These are phyloP conservation scores for Sphaerostilbella broomeana DNA, from an alignment of 2,329 filamentous ascomycete genomes.

Conservation along the genomic window DNA sequence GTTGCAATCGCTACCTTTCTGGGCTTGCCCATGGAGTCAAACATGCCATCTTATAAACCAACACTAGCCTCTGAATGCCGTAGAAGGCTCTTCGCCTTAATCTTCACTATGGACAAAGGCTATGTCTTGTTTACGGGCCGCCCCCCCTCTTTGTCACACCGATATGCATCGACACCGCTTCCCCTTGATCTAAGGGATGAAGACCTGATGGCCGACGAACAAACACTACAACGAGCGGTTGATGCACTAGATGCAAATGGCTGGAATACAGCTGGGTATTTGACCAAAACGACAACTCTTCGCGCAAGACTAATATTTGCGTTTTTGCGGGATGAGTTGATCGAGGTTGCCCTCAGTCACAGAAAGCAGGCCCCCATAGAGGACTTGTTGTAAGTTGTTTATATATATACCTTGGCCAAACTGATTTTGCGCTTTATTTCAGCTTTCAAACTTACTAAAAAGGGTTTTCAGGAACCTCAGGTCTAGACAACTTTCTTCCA, in stretches of 20 bases:
- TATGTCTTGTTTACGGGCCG: slow-evolving; percentile 46
- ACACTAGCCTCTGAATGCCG: slow-evolving; percentile 30
- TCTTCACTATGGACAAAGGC: slow-evolving; percentile 44
- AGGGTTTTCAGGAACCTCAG: slow-evolving; percentile 10
- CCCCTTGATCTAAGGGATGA: slow-evolving; percentile 49
- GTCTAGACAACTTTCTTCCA: slow-evolving; percentile 1
- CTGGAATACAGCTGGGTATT: slow-evolving; percentile 42
- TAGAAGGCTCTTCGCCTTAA: slow-evolving; percentile 26
- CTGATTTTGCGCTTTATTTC: too few relatives aligned
- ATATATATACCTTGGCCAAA: too few relatives aligned
- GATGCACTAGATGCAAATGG: slow-evolving; percentile 39
- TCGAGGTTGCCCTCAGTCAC: slow-evolving; percentile 47
- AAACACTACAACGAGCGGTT: slow-evolving; percentile 15
- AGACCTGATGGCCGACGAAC: slow-evolving; percentile 38
- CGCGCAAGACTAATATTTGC: slow-evolving; percentile 43
- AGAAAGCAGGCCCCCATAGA: slow-evolving; percentile 14
- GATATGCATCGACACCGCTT: slow-evolving; percentile 47
- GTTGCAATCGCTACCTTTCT: slow-evolving; percentile 32
- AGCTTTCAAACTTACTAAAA: too few relatives aligned
- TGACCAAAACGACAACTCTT: slow-evolving; percentile 38
- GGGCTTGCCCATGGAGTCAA: slow-evolving; percentile 26
- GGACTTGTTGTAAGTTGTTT: slow-evolving; percentile 20
- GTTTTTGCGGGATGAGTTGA: slow-evolving; percentile 49
- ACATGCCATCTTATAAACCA: slow-evolving; percentile 23
- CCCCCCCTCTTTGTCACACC: slow-evolving; percentile 45